phyloP scores from a whole-genome alignment of 306 rosid species.

The Psophocarpus tetragonolobus region DNA sequence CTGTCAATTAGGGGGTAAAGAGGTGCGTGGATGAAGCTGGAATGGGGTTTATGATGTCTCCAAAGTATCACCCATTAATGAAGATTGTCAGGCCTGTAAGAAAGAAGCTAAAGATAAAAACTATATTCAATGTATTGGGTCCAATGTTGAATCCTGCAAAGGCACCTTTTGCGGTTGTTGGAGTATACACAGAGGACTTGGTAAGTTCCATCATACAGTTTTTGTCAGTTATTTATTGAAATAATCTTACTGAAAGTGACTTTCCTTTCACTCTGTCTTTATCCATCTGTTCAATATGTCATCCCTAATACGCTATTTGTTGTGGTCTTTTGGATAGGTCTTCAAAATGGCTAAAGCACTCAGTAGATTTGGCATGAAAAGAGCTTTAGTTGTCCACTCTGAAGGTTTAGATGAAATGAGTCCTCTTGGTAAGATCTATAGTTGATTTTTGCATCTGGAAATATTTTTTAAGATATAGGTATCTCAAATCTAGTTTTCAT shows the following conservation, averaged over 20 bases:
- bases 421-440: constrained; percentile 73
- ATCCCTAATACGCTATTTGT: constrained; percentile 17
- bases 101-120: constrained; percentile 78
- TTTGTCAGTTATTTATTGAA: neutral
- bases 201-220: constrained; percentile 42
- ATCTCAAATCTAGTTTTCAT: neutral
- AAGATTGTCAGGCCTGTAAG: constrained; percentile 76
- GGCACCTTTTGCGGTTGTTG: constrained; percentile 91
- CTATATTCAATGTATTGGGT: constrained; percentile 88
- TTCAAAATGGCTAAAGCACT: constrained; percentile 83
- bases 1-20: constrained; percentile 61
- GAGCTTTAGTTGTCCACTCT: constrained; percentile 96
- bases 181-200: constrained; percentile 79
- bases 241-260: neutral
- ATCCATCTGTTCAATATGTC: constrained; percentile 14
- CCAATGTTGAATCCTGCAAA: constrained; percentile 94
- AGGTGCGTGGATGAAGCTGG: constrained; percentile 79
- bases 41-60: constrained; percentile 95
- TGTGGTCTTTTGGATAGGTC: constrained; percentile 57
- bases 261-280: constrained; percentile 1
- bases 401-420: constrained; percentile 97
- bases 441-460: constrained; percentile 26
- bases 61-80: constrained; percentile 93
- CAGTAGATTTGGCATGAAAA: constrained; percentile 81
- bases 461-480: neutral